Base-by-base conservation (phyloP, 208 protist genomes). In the Trichomonas vaginalis region DNA sequence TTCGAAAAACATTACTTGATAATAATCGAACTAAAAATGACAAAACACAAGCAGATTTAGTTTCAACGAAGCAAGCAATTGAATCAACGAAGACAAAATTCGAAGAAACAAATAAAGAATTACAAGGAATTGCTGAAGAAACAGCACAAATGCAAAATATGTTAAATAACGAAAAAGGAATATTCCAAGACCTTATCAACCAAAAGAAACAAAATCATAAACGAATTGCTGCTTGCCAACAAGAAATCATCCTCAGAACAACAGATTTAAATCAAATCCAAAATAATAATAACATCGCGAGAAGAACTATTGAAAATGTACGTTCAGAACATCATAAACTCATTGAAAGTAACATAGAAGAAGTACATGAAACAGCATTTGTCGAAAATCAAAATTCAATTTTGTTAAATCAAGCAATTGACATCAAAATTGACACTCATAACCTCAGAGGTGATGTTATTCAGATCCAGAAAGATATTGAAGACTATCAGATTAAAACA, bases 261-360 rank as follows among this genome's bases (percentile, higher is more conserved):
- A 98, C 98, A 95, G 98, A 99, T 96, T 98, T 99, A 27, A 97
- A 98, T 46, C 51, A 96, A 35, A 99, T 99, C 96, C 98, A 99
- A 95, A 97, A 56, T n/a, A 48, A 92, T 39, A 92, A 92, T 51
- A 23, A 48, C 17, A 56, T 45, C 17, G 8, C 15, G 15, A 48
- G 45, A 92, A 35, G 23, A 35, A 51, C 42, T 51, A 92, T 92
- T 21, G 86, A 92, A 17, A 39, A 8, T n/a, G 0, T n/a, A 48
- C 0, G 23, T n/a, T 39, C 42, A 56, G 86, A 92, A 70, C 51
- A 95, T 40, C 17, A 47, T 46, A 51, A 92, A 35, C 14, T 92
- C 1, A 39, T 23, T 9, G 17, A 17, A 51, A 56, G 39, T n/a
- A 51, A 92, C 0, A 23, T 82, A 79, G n/a, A 42, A 90, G 40